Conservation (phyloP, 495 filamentous ascomycete genomes). For the Astrothelium subdiscretum region DNA sequence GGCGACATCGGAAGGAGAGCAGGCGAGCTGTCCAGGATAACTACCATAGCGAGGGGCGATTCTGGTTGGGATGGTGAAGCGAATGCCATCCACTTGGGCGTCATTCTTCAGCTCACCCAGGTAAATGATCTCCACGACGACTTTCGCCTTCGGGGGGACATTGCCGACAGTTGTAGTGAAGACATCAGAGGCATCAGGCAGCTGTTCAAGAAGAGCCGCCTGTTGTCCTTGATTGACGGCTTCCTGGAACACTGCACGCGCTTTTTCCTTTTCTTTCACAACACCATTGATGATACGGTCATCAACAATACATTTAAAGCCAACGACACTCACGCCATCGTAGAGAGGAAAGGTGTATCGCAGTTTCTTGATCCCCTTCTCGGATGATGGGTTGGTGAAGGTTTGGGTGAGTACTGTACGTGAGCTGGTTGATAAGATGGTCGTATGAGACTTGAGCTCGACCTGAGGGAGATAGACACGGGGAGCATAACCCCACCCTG, state of each 20-base stretch:
- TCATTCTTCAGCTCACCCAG: conserved; percentile 58
- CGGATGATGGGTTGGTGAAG: conserved; percentile 41
- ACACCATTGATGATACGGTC: conserved; percentile 40
- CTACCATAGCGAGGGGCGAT: conserved; percentile 55
- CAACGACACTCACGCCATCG: conserved; percentile 53
- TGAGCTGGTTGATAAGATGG: conserved; percentile 43
- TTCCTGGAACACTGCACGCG: conserved; percentile 39
- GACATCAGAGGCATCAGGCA: conserved; percentile 44
- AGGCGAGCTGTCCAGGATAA: conserved; percentile 25
- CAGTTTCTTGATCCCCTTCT: conserved; percentile 37
- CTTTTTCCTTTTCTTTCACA: conserved; percentile 50
- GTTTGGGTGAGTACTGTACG: conserved; percentile 50
- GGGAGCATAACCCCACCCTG: neutral
- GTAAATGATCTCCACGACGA: conserved; percentile 50
- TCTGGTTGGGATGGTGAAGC: conserved; percentile 51
- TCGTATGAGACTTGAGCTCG: conserved; percentile 38
- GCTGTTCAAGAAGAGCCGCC: conserved; percentile 51
- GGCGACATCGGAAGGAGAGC: conserved; percentile 7
- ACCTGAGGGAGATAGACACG: conserved; percentile 43
- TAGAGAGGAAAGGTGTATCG: conserved; percentile 58
- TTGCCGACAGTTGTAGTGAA: conserved; percentile 56
- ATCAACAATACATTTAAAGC: conserved; percentile 46
- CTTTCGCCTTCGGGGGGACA: conserved; percentile 40
- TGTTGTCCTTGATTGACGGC: conserved; percentile 45
- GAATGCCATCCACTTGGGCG: conserved; percentile 46